Evolutionary conservation across 169 alveolate genomes (phyloP).

Genomic region (Eimeria falciformis): DNA sequence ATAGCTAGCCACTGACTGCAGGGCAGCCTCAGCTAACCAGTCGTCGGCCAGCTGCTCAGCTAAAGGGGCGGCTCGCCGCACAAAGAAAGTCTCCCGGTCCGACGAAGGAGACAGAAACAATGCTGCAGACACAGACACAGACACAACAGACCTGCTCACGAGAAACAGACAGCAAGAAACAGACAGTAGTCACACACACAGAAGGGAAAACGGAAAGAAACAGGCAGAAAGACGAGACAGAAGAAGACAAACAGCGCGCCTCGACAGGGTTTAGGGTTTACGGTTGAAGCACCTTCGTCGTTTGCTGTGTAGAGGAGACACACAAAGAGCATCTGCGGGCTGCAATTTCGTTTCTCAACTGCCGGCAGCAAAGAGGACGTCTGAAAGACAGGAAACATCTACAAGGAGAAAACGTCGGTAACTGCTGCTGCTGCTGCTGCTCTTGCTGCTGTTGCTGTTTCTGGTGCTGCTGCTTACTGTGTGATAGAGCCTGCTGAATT

Average conservation of each 20-base stretch:
- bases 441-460: neutral
- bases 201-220: neutral
- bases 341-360: neutral
- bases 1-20: neutral
- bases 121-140: neutral
- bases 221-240: neutral
- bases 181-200: neutral
- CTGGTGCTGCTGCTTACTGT: neutral
- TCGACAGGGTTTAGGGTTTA: no score
- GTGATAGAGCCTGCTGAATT: no score
- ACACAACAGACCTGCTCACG: no score
- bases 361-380: neutral
- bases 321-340: slow-evolving; percentile 43
- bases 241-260: neutral
- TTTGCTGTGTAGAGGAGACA: slow-evolving; percentile 56
- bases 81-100: neutral
- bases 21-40: slow-evolving; percentile 2
- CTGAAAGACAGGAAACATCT: no score
- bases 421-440: slow-evolving; percentile 10
- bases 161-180: neutral
- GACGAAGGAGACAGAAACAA: slow-evolving; percentile 8
- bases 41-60: slow-evolving; percentile 31
- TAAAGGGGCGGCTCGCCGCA: neutral
- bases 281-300: slow-evolving; percentile 49
- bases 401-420: no score